These are phyloP conservation scores for Aspergillus quadrilineatus DNA, from an alignment of 2,329 filamentous ascomycete species.

Conservation along the genomic window DNA sequence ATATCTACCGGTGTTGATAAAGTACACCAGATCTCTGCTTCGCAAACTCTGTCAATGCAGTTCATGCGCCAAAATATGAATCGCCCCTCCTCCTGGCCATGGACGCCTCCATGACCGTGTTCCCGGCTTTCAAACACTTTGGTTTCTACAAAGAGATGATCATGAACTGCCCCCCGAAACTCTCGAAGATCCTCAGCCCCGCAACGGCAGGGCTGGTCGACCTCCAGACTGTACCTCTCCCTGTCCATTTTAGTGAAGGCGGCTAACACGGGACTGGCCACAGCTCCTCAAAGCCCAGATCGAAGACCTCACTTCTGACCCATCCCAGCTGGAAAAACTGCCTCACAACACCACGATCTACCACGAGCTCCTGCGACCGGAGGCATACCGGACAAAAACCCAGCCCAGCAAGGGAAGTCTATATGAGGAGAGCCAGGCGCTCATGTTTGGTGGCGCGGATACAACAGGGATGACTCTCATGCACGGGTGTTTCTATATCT, in stretches of 20 bases:
- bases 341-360: conserved; percentile 7
- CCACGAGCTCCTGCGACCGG: conserved; percentile 9
- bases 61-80: conserved; percentile 9
- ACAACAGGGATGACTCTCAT: conserved; percentile 6
- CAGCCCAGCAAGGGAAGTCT: conserved; percentile 3
- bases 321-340: background rate
- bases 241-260: background rate
- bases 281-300: conserved; percentile 11
- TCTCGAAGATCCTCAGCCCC: conserved; percentile 7
- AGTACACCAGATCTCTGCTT: conserved; percentile 5
- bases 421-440: conserved; percentile 7
- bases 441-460: conserved; percentile 8
- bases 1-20: background rate
- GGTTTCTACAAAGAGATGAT: conserved; percentile 9
- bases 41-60: conserved; percentile 8
- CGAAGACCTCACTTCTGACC: background rate
- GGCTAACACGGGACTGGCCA: background rate
- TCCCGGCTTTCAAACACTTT: conserved; percentile 10
- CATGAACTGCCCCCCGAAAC: conserved; percentile 7
- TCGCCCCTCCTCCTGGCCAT: conserved; percentile 9
- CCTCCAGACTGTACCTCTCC: background rate
- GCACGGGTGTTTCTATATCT: conserved; percentile 8
- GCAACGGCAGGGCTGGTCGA: conserved; percentile 6
- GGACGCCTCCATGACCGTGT: conserved; percentile 5
- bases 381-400: conserved; percentile 1